phyloP scores from a whole-genome alignment of 1,139 yeast species.

The Taphrina confusa region DNA sequence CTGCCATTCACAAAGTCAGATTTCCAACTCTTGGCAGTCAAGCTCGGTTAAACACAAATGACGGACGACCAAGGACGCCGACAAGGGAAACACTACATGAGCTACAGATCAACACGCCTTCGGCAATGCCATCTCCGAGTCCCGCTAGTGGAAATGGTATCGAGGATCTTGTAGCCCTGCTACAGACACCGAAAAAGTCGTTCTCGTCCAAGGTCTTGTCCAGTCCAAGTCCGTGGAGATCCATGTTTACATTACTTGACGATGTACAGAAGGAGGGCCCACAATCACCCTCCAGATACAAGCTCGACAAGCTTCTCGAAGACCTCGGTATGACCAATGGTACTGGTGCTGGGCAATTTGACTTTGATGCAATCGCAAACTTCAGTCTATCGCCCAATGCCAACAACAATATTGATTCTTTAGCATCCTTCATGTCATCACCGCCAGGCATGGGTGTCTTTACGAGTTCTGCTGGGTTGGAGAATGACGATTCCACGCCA shows the following conservation, averaged over 20 bases:
- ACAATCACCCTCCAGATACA: slow-evolving; percentile 24
- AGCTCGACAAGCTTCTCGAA: slow-evolving; percentile 25
- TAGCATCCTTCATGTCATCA: slow-evolving; percentile 20
- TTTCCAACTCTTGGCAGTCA: not conserved
- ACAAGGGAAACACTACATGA: slow-evolving; percentile 16
- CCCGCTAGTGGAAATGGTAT: slow-evolving; percentile 17
- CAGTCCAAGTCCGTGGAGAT: slow-evolving; percentile 28
- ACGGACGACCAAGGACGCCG: slow-evolving; percentile 7
- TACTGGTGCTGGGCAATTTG: slow-evolving; percentile 2
- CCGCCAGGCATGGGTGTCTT: slow-evolving; percentile 33
- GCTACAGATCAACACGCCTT: slow-evolving; percentile 27
- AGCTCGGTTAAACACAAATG: not conserved
- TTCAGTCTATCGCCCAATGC: slow-evolving; percentile 9
- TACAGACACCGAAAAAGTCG: slow-evolving; percentile 15
- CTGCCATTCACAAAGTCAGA: not conserved
- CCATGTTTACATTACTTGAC: slow-evolving; percentile 22
- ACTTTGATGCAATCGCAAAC: slow-evolving; percentile 17
- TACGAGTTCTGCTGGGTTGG: slow-evolving; percentile 17
- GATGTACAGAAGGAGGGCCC: slow-evolving; percentile 13
- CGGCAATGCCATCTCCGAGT: slow-evolving; percentile 19
- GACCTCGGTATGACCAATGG: slow-evolving; percentile 15
- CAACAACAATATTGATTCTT: not conserved
- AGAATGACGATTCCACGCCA: slow-evolving; percentile 22
- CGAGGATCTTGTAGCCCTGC: slow-evolving; percentile 15
- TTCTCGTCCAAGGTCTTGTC: slow-evolving; percentile 1